Percentiles rank a stretch among this genome's conserved stretches.
These are phyloP conservation scores for Orbilia quercus DNA, from an alignment of 2,329 filamentous ascomycete genomes.

Conservation along the genomic window DNA sequence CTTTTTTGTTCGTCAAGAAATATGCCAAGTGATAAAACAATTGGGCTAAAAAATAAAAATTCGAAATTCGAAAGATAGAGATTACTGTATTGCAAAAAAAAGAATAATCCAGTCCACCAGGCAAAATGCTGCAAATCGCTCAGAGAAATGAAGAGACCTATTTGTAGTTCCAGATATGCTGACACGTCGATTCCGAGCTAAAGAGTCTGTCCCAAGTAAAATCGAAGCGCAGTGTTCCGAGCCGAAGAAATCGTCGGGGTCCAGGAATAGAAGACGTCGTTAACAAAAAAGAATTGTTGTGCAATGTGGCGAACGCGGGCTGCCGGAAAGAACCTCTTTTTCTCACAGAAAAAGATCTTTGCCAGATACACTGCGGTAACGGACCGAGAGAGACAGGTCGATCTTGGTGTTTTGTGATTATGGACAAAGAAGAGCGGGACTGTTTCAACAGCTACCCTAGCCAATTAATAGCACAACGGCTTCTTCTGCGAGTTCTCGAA, in stretches of 20 bases:
- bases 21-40: conserved; percentile 32
- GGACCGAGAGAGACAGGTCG: conserved; percentile 30
- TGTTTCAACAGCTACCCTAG: conserved; percentile 39
- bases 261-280: conserved; percentile 32
- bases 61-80: conserved; percentile 19
- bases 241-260: conserved; percentile 39
- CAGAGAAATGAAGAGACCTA: conserved; percentile 51
- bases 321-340: conserved; percentile 31
- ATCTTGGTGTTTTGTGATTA: too few species aligned
- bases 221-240: conserved; percentile 38
- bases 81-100: conserved; percentile 17
- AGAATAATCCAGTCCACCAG: conserved; percentile 36
- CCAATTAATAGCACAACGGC: conserved; percentile 40
- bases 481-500: conserved; percentile 25
- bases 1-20: conserved; percentile 52
- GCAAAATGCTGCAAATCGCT: conserved; percentile 45
- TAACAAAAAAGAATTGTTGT: conserved; percentile 39
- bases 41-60: conserved; percentile 42
- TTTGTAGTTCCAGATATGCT: conserved; percentile 41
- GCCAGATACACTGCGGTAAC: conserved; percentile 32
- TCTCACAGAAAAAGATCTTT: conserved; percentile 29
- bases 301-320: conserved; percentile 44
- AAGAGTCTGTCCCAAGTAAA: conserved; percentile 38
- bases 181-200: conserved; percentile 43
- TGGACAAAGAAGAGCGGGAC: conserved; percentile 44